phyloP scores from a whole-genome alignment of 225 moss, liverwort and hornwort genomes.

The Rhytidiadelphus loreus region DNA sequence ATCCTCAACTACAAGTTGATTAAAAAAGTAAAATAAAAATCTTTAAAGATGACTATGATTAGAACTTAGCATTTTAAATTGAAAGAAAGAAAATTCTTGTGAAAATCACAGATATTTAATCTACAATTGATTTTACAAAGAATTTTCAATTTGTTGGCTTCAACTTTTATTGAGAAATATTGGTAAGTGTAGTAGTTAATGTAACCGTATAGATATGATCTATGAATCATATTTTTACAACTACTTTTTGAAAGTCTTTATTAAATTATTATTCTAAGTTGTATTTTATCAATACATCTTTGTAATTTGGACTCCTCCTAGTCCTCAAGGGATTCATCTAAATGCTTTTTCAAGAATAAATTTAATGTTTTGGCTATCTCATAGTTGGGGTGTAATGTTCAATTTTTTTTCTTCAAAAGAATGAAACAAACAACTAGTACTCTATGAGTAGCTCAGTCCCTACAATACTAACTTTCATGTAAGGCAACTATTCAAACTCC shows the following conservation, averaged over 20 bases:
- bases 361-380: no score
- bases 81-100: not conserved
- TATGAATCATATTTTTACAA: not conserved
- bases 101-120: not conserved
- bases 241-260: not conserved
- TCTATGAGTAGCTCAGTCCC: accelerated
- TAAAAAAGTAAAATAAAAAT: not conserved
- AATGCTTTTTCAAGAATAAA: not conserved
- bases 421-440: not conserved
- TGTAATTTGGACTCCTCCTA: not conserved
- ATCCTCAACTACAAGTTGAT: accelerated
- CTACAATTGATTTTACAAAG: accelerated
- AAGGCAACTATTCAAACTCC: not conserved
- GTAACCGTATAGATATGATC: not conserved
- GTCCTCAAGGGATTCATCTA: no score
- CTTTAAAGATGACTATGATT: not conserved
- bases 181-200: not conserved
- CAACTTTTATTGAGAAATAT: not conserved
- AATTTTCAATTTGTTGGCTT: not conserved
- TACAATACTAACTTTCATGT: not conserved
- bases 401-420: not conserved
- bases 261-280: not conserved
- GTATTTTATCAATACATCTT: not conserved
- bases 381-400: not conserved
- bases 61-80: not conserved